Base-by-base conservation (phyloP, 805 yeast genomes). In the Lipomyces chichibuensis region DNA sequence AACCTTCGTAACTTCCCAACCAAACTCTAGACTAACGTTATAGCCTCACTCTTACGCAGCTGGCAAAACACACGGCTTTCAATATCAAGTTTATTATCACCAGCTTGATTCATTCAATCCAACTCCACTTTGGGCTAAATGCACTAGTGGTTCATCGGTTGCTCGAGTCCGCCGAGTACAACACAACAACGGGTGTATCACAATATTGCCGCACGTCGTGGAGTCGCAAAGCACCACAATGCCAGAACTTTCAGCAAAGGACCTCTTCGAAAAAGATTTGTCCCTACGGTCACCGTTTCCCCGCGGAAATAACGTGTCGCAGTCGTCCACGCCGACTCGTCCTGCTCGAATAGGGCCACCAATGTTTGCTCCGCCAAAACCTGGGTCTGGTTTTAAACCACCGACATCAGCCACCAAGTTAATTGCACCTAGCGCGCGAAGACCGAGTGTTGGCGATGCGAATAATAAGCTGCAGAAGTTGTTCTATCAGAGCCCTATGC, bases 281-380 rank as follows among this genome's bases (percentile, higher is more conserved):
- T 55, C 69, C 20, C 67, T 63, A 27, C 27, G 69, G n/a, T 66
- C 69, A n/a, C 69, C 69, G 20, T 46, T 51, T 64, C 69, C 69
- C n/a, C 60, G 63, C 25, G 27, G 27, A 13, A 59, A 4, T 25
- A 14, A 25, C 8, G 27, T 4, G 14, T 7, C 33, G 23, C 25
- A 6, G 29, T 25, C 59, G 8, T 11, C 33, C n/a, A 56, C 37
- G 14, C 61, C 43, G 8, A 60, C 13, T 46, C 59, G 35, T 37
- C 61, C 61, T 5, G 39, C 39, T 11, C 43, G 43, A 14, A 56
- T 56, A 13, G 59, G 59, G 14, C 59, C 59, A 13, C 59, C 59
- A 2, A 56, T 20, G 25, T 56, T 56, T 23, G 59, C 20, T 13
- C 39, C 59, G 43, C 43, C 59, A 17, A 52, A 25, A 52, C 33